Base-by-base conservation (phyloP, 106 monocot genomes). In the Phalaenopsis aphrodite region DNA sequence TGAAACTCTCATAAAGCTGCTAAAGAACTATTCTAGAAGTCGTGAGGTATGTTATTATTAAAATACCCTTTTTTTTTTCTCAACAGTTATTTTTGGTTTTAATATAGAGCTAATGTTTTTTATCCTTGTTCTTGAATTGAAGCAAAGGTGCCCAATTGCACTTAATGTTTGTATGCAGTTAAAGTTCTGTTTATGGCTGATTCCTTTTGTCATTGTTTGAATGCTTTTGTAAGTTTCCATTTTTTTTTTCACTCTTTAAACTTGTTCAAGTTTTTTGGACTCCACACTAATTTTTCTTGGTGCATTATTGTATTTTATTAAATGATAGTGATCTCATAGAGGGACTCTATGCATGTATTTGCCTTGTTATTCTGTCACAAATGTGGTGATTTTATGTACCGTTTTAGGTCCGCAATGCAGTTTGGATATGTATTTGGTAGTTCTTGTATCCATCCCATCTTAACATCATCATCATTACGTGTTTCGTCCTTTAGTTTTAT, bases 21-120 rank as follows among this genome's bases (percentile, higher is more conserved):
- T 99, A n/a, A 99, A 99, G 81, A 99, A 99, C 82, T 99, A 99
- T 83, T 87, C 92, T 18, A 89, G 98, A 84, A 99, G 94, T 78
- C 87, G 79, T 77, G 98, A 94, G 90, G 94, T 98, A 84, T 71
- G 1, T 52, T 30, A 39, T 39, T 69, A 21, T 21, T 61, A 21
- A 21, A 61, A 21, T 61, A n/a, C 61, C 15, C 15, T 3, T 12
- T 41, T 42, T 41, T 42, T 42, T 73, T 41, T 11, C 3, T 45
- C 52, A 38, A 3, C 47, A 52, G 9, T 21, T 42, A 5, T 30
- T 21, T 36, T 30, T 30, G 30, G 30, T 30, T 30, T 30, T 30
- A 30, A 24, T 69, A 5, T 79, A 6, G 4, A 21, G 48, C 5
- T 48, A 49, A 2, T 3, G 15, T 57, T 75, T 41, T 19, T 41